Conservation (phyloP, 2,329 filamentous ascomycete species). For the Mariannaea sp. region DNA sequence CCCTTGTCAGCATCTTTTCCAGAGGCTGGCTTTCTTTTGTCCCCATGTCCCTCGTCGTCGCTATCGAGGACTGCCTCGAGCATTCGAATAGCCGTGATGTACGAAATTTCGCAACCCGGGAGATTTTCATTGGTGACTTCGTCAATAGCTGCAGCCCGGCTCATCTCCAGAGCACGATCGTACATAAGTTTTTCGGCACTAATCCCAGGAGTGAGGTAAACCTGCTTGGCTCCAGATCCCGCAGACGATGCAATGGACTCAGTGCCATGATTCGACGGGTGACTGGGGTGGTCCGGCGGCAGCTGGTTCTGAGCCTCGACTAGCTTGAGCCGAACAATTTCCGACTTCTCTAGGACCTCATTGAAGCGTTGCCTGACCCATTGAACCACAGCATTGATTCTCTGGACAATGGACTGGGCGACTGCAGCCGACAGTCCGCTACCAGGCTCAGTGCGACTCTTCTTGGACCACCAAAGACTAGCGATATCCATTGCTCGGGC, state of each 20-base stretch:
- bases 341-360: slow-evolving; percentile 94
- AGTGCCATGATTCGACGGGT: slow-evolving; percentile 76
- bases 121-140: slow-evolving; percentile 93
- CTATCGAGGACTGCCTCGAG: slow-evolving; percentile 91
- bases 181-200: slow-evolving; percentile 98
- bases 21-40: slow-evolving; percentile 40
- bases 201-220: slow-evolving; percentile 83
- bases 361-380: slow-evolving; percentile 96
- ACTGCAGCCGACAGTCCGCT: slow-evolving; percentile 46
- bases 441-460: slow-evolving; percentile 66
- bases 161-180: slow-evolving; percentile 96
- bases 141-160: slow-evolving; percentile 88
- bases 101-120: slow-evolving; percentile 85
- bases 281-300: slow-evolving; percentile 81
- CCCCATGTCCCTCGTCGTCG: slow-evolving; percentile 62
- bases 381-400: slow-evolving; percentile 92
- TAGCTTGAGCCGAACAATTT: slow-evolving; percentile 87
- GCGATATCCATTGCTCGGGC: slow-evolving; percentile 97
- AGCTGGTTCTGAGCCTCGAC: slow-evolving; percentile 83
- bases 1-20: slow-evolving; percentile 51
- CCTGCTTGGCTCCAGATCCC: slow-evolving; percentile 73
- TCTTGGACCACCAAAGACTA: slow-evolving; percentile 86
- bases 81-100: slow-evolving; percentile 91
- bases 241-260: slow-evolving; percentile 61
- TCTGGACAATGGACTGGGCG: slow-evolving; percentile 61